Evolutionary conservation across 345 rosid genomes (phyloP), one percentile per base, ranked within the genome.

Genomic region (Dimocarpus longan): DNA sequence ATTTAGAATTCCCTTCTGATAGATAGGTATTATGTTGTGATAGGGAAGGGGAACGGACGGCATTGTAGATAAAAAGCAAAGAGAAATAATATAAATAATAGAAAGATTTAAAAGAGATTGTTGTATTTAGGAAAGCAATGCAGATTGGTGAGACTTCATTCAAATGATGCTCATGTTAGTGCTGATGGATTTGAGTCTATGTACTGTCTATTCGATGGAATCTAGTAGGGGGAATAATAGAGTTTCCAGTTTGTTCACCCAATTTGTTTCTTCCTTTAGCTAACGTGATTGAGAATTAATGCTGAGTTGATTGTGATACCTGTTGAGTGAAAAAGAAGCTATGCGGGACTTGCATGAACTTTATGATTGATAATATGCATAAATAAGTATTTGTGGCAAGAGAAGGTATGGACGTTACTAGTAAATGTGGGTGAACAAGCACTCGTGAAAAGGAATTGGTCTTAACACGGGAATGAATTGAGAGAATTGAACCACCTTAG

Each of bases 1-100:
- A 97, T 77, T 42, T 76, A 6, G 98, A 94, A 40, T 94, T 89
- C 89, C 98, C 99, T 11, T 79, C 64, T 73, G 86, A 88, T 82
- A 87, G 86, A 68, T 92, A 82, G 84, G 68, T 71, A 37, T 10
- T n/a, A n/a, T n/a, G n/a, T 60, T 18, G 22, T 8, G 73, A 73
- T 22, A 78, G 56, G 80, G 68, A 59, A 21, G 59, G 71, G 4
- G 64, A 73, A 24, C 75, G 26, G 56, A 68, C 84, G 85, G 85
- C 79, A 81, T 78, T 83, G 87, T 82, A 86, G 65, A 86, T 81
- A 77, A 32, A 72, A 85, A 76, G 66, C 48, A 70, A 85, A 84
- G 81, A 77, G 85, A 77, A 60, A 60, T 60, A 22, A n/a, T 60
- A n/a, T 60, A 57, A 57, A 81, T 71, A 75, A 66, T 32, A 63